phyloP scores from a whole-genome alignment of 2,329 filamentous ascomycete species.

The Capronia americana region DNA sequence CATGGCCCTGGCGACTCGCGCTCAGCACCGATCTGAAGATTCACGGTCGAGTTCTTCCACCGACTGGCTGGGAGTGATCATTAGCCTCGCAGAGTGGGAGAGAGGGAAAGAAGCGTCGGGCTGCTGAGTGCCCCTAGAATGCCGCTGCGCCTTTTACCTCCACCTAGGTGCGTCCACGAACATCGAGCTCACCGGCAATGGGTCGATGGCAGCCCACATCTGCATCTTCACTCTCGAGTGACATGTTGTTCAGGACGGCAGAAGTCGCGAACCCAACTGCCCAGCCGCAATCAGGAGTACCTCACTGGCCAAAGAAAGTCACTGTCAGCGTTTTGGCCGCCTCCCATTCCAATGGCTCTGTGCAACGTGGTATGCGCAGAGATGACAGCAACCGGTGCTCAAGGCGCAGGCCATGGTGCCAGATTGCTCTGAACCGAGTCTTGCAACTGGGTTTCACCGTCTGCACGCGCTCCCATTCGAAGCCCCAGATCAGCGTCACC shows the following conservation, averaged over 20 bases:
- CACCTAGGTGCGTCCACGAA: conserved; percentile 16
- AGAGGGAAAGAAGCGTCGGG: conserved; percentile 6
- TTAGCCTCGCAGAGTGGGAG: conserved; percentile 11
- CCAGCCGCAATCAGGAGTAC: not conserved
- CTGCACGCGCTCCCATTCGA: conserved; percentile 33
- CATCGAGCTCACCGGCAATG: conserved; percentile 3
- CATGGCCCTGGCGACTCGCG: conserved; percentile 4
- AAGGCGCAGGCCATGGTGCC: conserved; percentile 22
- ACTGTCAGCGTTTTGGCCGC: conserved; percentile 26
- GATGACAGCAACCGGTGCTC: conserved; percentile 21
- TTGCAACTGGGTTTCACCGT: conserved; percentile 32
- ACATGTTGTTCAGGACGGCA: conserved; percentile 12
- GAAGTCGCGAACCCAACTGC: conserved; percentile 20
- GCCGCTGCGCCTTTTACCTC: conserved; percentile 12
- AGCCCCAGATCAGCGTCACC: conserved; percentile 36
- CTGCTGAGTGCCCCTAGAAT: conserved; percentile 7
- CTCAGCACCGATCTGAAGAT: conserved; percentile 11
- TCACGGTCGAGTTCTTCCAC: not conserved
- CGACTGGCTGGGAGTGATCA: conserved; percentile 11
- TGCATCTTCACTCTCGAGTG: conserved; percentile 7
- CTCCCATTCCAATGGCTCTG: conserved; percentile 33
- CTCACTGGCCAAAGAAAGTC: conserved; percentile 24
- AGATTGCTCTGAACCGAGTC: conserved; percentile 23
- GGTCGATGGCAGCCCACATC: conserved; percentile 17
- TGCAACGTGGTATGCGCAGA: conserved; percentile 35